phyloP scores from a whole-genome alignment of 2,329 filamentous ascomycete genomes.

The Juglanconis oblonga region DNA sequence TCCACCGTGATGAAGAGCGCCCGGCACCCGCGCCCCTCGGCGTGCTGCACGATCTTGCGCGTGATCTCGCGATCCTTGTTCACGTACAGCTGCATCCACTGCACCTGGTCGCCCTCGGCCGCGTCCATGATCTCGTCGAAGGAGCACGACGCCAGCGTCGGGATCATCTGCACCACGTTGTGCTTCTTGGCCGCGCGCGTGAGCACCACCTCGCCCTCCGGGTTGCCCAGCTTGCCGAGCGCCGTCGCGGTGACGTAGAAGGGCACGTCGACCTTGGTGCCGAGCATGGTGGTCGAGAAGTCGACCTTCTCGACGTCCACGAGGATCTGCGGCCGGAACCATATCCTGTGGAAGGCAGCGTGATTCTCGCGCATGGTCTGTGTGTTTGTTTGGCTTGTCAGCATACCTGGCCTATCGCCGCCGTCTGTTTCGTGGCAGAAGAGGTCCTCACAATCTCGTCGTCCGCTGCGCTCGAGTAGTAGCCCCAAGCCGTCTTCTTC shows the following conservation, averaged over 20 bases:
- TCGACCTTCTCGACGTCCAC: constrained; percentile 88
- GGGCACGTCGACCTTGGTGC: constrained; percentile 76
- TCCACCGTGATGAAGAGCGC: constrained; percentile 98
- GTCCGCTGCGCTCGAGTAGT: constrained; percentile 92
- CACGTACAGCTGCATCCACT: constrained; percentile 97
- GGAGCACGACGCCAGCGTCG: constrained; percentile 91
- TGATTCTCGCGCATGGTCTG: constrained; percentile 96
- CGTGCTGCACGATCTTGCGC: constrained; percentile 83
- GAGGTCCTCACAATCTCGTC: constrained; percentile 69
- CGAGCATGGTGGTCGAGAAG: constrained; percentile 89
- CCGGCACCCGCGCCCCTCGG: constrained; percentile 87
- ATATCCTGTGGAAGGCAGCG: constrained; percentile 90
- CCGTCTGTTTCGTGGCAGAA: neutral
- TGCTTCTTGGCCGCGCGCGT: constrained; percentile 82
- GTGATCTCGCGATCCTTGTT: constrained; percentile 95
- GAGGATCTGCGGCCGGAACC: constrained; percentile 89
- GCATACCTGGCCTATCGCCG: no score
- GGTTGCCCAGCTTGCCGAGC: constrained; percentile 89
- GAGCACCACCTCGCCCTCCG: constrained; percentile 89
- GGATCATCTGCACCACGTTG: constrained; percentile 96
- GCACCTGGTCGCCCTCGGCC: constrained; percentile 72
- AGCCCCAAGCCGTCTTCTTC: constrained; percentile 97
- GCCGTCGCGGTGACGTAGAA: constrained; percentile 98
- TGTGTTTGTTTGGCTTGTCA: neutral
- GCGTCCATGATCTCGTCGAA: constrained; percentile 98